Conservation (phyloP, 495 filamentous ascomycete species). For the Penicillium paradoxum region DNA sequence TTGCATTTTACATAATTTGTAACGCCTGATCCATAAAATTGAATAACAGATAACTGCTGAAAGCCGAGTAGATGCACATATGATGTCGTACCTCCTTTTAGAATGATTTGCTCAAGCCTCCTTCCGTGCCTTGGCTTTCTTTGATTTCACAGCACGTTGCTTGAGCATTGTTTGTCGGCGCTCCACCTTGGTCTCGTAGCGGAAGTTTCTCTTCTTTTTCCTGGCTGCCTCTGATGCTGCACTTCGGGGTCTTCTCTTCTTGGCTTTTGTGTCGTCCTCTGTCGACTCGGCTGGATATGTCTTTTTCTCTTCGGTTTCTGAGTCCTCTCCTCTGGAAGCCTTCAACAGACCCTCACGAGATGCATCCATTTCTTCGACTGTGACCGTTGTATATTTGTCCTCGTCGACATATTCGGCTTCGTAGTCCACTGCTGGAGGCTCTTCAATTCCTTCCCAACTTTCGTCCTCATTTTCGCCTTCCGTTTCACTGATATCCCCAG, state of each 20-base stretch:
- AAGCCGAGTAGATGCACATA: constrained; percentile 11
- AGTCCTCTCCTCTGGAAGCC: constrained; percentile 42
- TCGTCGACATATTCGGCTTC: constrained; percentile 97
- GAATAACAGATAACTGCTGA: neutral
- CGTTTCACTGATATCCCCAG: constrained; percentile 39
- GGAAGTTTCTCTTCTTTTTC: constrained; percentile 82
- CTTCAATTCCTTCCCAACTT: constrained; percentile 60
- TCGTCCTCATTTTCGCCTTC: constrained; percentile 43
- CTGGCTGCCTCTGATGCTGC: constrained; percentile 54
- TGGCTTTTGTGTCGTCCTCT: constrained; percentile 24
- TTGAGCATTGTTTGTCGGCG: constrained; percentile 63
- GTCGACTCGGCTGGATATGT: constrained; percentile 15
- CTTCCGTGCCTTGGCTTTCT: constrained; percentile 41
- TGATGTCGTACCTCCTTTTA: constrained; percentile 8
- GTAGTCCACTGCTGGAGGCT: constrained; percentile 59
- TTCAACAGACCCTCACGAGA: constrained; percentile 64
- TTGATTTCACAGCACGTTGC: constrained; percentile 57
- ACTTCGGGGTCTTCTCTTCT: constrained; percentile 46
- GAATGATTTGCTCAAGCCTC: neutral
- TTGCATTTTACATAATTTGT: neutral
- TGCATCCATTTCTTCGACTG: constrained; percentile 83
- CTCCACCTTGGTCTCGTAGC: constrained; percentile 82
- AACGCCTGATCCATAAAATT: constrained; percentile 4
- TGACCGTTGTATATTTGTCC: constrained; percentile 90
- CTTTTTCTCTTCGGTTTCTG: constrained; percentile 37